phyloP scores from a whole-genome alignment of 495 filamentous ascomycete species.

The Aspergillus mulundensis region DNA sequence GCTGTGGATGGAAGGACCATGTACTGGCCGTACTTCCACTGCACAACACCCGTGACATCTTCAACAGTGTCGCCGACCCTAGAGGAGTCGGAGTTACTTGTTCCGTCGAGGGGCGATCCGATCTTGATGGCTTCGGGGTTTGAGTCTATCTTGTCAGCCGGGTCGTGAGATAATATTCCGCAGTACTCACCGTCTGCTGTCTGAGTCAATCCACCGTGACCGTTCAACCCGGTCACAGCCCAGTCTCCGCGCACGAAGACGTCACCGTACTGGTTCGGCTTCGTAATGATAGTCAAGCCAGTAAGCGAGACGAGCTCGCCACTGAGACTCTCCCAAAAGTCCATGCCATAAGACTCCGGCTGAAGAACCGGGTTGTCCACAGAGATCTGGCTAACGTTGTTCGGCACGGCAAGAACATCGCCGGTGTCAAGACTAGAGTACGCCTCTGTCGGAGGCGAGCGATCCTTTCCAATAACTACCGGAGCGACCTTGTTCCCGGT shows the following conservation, averaged over 20 bases:
- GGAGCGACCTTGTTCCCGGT: slow-evolving; percentile 43
- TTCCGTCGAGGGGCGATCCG: slow-evolving; percentile 54
- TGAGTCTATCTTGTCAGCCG: slow-evolving; percentile 37
- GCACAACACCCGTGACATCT: slow-evolving; percentile 57
- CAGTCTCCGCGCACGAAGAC: slow-evolving; percentile 58
- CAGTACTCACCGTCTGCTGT: slow-evolving; percentile 29
- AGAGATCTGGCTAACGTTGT: slow-evolving; percentile 47
- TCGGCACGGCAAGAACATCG: slow-evolving; percentile 49
- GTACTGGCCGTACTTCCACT: slow-evolving; percentile 57
- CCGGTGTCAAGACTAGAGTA: slow-evolving; percentile 50
- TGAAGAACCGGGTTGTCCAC: slow-evolving; percentile 49
- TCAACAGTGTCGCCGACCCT: slow-evolving; percentile 53
- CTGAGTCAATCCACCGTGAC: slow-evolving; percentile 53
- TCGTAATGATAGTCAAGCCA: slow-evolving; percentile 42
- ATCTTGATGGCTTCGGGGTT: slow-evolving; percentile 62
- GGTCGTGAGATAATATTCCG: background rate
- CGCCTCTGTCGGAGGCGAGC: slow-evolving; percentile 47
- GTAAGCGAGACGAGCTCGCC: slow-evolving; percentile 55
- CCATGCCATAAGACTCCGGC: slow-evolving; percentile 52
- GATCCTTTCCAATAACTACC: slow-evolving; percentile 50
- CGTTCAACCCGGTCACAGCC: slow-evolving; percentile 48
- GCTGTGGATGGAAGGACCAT: slow-evolving; percentile 52
- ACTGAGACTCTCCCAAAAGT: slow-evolving; percentile 61
- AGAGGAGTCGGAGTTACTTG: slow-evolving; percentile 46
- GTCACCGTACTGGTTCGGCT: slow-evolving; percentile 56